Evolutionary conservation across 2,329 filamentous ascomycete genomes (phyloP).

Genomic region (Ceratocystis lukuohia): DNA sequence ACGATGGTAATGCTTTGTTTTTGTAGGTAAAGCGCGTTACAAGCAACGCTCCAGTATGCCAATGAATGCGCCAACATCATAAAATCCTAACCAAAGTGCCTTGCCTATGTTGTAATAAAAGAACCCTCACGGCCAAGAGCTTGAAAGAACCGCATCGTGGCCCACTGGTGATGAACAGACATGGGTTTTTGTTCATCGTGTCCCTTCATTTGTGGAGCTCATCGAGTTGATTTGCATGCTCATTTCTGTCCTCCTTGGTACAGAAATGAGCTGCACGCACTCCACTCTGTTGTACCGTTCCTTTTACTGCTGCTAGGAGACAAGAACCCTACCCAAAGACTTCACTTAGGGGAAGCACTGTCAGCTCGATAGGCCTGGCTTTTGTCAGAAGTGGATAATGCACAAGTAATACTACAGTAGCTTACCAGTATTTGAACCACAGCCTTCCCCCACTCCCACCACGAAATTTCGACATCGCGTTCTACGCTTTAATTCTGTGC

Average conservation of each 20-base stretch:
- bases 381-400: too few relatives aligned
- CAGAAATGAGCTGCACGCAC: background rate
- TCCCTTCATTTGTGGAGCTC: background rate
- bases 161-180: background rate
- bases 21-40: background rate
- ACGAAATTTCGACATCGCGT: background rate
- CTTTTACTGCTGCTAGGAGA: constrained; percentile 1
- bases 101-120: background rate
- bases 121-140: background rate
- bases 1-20: background rate
- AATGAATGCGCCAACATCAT: background rate
- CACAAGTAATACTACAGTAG: too few relatives aligned
- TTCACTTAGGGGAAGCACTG: too few relatives aligned
- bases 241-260: background rate
- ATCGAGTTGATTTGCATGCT: background rate
- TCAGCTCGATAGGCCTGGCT: too few relatives aligned
- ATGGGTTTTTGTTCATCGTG: background rate
- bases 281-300: background rate
- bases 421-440: constrained; percentile 8
- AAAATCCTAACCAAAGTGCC: too few relatives aligned
- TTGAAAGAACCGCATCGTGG: background rate
- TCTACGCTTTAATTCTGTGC: background rate
- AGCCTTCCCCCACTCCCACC: background rate
- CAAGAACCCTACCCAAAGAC: background rate
- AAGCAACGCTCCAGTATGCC: background rate